phyloP scores from a whole-genome alignment of 768 basidiomycete genomes.

The Harrya chromipes region DNA sequence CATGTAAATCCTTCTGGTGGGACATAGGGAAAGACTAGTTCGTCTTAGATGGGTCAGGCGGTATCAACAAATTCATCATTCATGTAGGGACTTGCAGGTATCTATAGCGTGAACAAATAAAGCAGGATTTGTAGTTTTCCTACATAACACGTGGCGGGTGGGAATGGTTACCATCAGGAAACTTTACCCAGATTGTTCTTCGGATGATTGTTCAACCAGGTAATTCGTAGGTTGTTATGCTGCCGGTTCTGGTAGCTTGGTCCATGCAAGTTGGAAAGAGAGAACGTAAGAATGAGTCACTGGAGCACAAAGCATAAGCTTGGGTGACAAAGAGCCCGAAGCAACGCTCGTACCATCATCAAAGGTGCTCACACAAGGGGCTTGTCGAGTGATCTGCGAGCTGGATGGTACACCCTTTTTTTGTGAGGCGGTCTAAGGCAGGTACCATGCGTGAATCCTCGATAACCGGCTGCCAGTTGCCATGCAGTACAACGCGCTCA shows the following conservation, averaged over 20 bases:
- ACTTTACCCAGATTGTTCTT: too few species aligned
- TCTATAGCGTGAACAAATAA: too few species aligned
- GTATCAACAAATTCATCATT: too few species aligned
- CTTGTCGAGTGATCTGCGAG: slow-evolving; percentile 10
- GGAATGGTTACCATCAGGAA: background rate
- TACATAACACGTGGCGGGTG: too few species aligned
- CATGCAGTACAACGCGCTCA: slow-evolving; percentile 44
- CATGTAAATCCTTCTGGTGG: slow-evolving; percentile 39
- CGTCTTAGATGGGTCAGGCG: too few species aligned
- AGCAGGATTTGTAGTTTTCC: too few species aligned
- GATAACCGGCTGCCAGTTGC: slow-evolving; percentile 47
- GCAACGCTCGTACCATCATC: slow-evolving; percentile 4
- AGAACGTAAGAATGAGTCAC: too few species aligned
- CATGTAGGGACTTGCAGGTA: too few species aligned
- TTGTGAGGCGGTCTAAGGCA: slow-evolving; percentile 31
- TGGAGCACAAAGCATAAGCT: background rate
- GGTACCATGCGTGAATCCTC: slow-evolving; percentile 37
- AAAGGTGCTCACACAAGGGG: slow-evolving; percentile 19
- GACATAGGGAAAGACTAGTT: background rate
- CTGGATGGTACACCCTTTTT: slow-evolving; percentile 33
- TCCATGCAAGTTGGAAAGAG: too few species aligned
- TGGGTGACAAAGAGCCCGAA: background rate
- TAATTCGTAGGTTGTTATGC: background rate
- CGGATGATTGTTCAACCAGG: too few species aligned
- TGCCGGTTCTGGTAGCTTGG: background rate